These are phyloP conservation scores for Ganoderma lucidum DNA, from an alignment of 1,284 basidiomycete genomes.

Conservation along the genomic window DNA sequence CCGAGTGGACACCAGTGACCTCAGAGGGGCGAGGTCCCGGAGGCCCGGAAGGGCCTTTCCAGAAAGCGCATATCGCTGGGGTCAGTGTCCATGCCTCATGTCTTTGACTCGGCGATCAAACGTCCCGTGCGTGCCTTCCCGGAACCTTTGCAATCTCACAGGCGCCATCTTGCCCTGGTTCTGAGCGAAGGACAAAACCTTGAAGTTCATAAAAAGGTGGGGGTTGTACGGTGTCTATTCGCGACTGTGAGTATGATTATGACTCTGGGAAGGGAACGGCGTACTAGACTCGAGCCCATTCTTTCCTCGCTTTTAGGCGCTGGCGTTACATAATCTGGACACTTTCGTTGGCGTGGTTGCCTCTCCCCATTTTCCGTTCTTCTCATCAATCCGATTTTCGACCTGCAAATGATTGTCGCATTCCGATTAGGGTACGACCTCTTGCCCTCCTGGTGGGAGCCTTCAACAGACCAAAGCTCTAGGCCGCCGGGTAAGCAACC, in stretches of 20 bases:
- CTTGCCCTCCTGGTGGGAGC: background rate
- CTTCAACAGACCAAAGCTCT: background rate
- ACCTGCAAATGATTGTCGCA: background rate
- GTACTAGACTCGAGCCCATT: background rate
- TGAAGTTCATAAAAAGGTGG: conserved; percentile 12
- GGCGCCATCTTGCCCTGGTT: conserved; percentile 6
- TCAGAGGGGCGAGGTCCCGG: conserved; percentile 14
- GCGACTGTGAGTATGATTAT: background rate
- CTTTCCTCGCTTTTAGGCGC: conserved; percentile 8
- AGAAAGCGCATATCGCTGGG: conserved; percentile 15
- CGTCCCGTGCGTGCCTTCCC: conserved; percentile 22
- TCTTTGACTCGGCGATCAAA: conserved; percentile 33
- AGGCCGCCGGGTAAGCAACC: conserved; percentile 1
- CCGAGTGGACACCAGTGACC: conserved; percentile 17
- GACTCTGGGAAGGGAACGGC: background rate
- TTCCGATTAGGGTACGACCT: background rate
- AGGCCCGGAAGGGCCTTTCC: conserved; percentile 9
- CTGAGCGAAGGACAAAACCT: background rate
- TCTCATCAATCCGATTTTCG: conserved; percentile 2
- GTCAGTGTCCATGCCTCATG: conserved; percentile 24
- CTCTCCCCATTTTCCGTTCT: too few species aligned
- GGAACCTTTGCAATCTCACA: conserved; percentile 17
- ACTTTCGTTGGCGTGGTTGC: too few species aligned
- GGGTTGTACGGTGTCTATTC: conserved; percentile 7
- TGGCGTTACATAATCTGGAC: too few species aligned